phyloP scores from a whole-genome alignment of 495 filamentous ascomycete species.

The Podospora pseudoanserina region DNA sequence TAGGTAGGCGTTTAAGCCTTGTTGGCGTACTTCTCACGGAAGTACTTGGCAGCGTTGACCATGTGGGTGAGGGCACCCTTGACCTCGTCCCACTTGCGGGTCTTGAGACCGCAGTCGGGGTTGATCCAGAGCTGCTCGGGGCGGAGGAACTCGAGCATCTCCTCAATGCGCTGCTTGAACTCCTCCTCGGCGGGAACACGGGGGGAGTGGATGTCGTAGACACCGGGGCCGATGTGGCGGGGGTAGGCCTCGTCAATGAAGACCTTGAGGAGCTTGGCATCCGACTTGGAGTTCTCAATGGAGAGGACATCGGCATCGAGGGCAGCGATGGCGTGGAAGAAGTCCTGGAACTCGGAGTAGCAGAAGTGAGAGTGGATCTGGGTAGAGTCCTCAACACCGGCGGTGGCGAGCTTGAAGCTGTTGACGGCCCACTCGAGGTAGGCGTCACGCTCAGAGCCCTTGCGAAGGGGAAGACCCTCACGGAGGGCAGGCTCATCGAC shows the following conservation, averaged over 20 bases:
- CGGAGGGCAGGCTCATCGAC: conserved; percentile 98
- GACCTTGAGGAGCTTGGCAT: conserved; percentile 97
- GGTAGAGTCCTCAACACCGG: conserved; percentile 85
- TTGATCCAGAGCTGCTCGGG: conserved; percentile 98
- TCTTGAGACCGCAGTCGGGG: conserved; percentile 98
- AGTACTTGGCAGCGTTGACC: conserved; percentile 95
- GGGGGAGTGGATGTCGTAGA: conserved; percentile 99
- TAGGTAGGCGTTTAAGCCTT: conserved; percentile 29
- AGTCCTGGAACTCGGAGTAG: conserved; percentile 99
- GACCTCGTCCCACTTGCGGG: conserved; percentile 92
- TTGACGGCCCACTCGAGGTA: conserved; percentile 97
- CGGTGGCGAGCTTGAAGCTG: conserved; percentile 90
- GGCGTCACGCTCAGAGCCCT: conserved; percentile 85
- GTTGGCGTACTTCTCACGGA: conserved; percentile 74
- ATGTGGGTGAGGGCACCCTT: conserved; percentile 88
- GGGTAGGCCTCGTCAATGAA: conserved; percentile 96
- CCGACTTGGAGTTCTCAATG: conserved; percentile 99
- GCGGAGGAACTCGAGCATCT: conserved; percentile 84
- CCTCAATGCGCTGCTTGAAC: conserved; percentile 92
- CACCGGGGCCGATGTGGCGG: conserved; percentile 95
- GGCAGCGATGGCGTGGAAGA: conserved; percentile 99
- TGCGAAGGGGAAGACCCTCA: conserved; percentile 95
- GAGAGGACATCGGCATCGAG: conserved; percentile 96
- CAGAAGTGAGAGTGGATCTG: conserved; percentile 99
- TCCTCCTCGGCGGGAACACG: conserved; percentile 92